Evolutionary conservation across 345 rosid species (phyloP).

Genomic region (Gynandropsis gynandra): DNA sequence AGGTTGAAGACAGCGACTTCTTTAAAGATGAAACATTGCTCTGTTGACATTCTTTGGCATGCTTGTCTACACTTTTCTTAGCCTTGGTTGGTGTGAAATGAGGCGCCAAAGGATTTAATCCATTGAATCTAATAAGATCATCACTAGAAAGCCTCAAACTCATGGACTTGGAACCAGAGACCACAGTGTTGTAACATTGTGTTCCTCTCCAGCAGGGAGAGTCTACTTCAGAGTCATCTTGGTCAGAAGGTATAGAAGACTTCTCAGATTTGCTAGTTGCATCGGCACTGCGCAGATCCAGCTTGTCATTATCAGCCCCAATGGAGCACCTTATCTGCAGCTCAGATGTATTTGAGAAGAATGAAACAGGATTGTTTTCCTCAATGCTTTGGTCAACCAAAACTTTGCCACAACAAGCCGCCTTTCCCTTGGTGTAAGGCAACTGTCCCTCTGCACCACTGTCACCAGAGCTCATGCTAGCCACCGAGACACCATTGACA

Average conservation of each 20-base stretch:
- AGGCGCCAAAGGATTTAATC: slow-evolving; percentile 50
- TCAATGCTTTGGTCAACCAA: slow-evolving; percentile 4
- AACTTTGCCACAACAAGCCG: slow-evolving; percentile 11
- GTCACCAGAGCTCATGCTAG: neutral
- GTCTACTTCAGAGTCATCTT: slow-evolving; percentile 48
- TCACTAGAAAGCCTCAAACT: slow-evolving; percentile 22
- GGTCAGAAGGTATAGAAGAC: slow-evolving; percentile 14
- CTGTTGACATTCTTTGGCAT: slow-evolving; percentile 23
- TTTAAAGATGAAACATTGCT: slow-evolving; percentile 21
- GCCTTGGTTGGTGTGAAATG: slow-evolving; percentile 36
- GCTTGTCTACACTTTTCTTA: slow-evolving; percentile 19
- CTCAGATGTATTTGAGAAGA: slow-evolving; percentile 14
- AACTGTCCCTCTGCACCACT: slow-evolving; percentile 8
- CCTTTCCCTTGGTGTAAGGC: slow-evolving; percentile 13
- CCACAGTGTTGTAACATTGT: slow-evolving; percentile 8
- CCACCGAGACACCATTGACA: neutral
- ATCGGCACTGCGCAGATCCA: slow-evolving; percentile 19
- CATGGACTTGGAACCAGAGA: slow-evolving; percentile 13
- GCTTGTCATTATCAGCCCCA: slow-evolving; percentile 18
- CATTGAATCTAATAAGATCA: slow-evolving; percentile 23
- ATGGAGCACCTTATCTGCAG: slow-evolving; percentile 13
- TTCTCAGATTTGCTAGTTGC: slow-evolving; percentile 16
- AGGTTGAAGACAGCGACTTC: slow-evolving; percentile 26
- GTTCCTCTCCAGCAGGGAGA: slow-evolving; percentile 67
- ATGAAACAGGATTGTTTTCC: slow-evolving; percentile 8